Evolutionary conservation across 176 grass and related monocot species (phyloP).

Genomic region (Ampelocalamus luodianensis): DNA sequence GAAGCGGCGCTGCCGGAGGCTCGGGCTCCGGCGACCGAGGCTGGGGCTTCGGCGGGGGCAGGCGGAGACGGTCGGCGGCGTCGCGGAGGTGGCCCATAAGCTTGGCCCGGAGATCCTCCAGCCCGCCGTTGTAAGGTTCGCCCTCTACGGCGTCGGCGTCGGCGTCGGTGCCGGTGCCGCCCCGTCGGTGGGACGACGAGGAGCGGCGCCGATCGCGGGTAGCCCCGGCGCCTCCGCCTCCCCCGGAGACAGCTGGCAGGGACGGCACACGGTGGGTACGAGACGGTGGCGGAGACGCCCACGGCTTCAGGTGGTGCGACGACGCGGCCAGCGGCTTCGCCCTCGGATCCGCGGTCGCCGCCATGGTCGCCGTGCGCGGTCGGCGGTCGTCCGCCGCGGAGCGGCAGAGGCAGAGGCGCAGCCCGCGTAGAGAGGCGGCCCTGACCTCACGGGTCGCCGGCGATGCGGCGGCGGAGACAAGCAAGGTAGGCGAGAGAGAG

Average conservation of each 20-base stretch:
- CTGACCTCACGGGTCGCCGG: background rate
- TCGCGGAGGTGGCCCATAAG: slow-evolving; percentile 71
- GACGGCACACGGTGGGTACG: slow-evolving; percentile 36
- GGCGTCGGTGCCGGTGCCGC: background rate
- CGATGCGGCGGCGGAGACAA: slow-evolving; percentile 28
- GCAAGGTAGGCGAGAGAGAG: slow-evolving; percentile 21
- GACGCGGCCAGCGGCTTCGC: slow-evolving; percentile 45
- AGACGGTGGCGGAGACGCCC: slow-evolving; percentile 45
- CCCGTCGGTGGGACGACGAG: slow-evolving; percentile 40
- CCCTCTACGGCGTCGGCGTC: background rate
- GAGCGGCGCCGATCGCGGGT: slow-evolving; percentile 46
- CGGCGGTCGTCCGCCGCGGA: background rate
- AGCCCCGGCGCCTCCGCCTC: background rate
- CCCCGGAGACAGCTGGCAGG: slow-evolving; percentile 32
- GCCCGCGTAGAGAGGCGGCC: background rate
- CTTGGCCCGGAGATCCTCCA: slow-evolving; percentile 65
- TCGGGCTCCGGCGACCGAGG: slow-evolving; percentile 8
- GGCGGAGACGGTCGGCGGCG: slow-evolving; percentile 53
- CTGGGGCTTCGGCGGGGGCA: slow-evolving; percentile 13
- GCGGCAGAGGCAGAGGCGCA: background rate
- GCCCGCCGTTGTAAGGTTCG: slow-evolving; percentile 2
- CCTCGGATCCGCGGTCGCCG: slow-evolving; percentile 69
- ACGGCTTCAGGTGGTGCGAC: slow-evolving; percentile 45
- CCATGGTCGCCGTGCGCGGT: slow-evolving; percentile 48
- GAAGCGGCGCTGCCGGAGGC: background rate